A percentile compares a stretch with the other conserved stretches of the same genome.
phyloP scores from a whole-genome alignment of 306 rosid genomes.

The Cucurbita pepo region DNA sequence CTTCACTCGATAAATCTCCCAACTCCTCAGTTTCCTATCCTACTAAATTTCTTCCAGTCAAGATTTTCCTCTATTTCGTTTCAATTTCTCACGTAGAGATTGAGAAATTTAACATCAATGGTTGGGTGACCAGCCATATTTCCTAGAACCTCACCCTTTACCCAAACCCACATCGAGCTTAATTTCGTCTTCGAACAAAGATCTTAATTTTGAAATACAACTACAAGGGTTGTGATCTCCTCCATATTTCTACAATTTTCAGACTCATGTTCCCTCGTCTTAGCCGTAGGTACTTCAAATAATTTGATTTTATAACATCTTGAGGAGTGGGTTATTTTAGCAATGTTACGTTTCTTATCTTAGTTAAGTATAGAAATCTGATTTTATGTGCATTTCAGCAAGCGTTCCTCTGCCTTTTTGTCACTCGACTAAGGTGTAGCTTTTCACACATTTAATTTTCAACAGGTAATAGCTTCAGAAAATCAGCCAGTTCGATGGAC shows the following conservation, averaged over 20 bases:
- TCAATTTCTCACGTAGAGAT: neutral
- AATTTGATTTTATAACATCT: neutral
- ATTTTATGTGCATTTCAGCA: neutral
- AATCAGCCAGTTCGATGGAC: constrained; percentile 77
- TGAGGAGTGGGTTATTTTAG: neutral
- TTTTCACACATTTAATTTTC: constrained; percentile 9
- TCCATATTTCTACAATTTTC: neutral
- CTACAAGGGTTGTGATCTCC: neutral
- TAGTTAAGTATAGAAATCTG: neutral
- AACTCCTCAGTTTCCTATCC: neutral
- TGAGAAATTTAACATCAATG: neutral
- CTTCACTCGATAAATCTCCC: neutral
- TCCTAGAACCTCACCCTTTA: neutral
- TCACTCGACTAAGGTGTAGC: neutral
- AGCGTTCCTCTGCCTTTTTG: neutral
- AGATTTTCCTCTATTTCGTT: neutral
- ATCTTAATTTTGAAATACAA: neutral
- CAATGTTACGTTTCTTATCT: neutral
- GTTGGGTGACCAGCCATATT: neutral
- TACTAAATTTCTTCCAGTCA: neutral
- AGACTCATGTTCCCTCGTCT: neutral
- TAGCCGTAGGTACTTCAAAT: neutral
- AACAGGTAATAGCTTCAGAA: constrained; percentile 73
- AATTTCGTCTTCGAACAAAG: neutral
- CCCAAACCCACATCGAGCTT: neutral